Evolutionary conservation across 2,329 filamentous ascomycete genomes (phyloP), one percentile per base, ranked within the genome.

Genomic region (Dactylella cylindrospora): DNA sequence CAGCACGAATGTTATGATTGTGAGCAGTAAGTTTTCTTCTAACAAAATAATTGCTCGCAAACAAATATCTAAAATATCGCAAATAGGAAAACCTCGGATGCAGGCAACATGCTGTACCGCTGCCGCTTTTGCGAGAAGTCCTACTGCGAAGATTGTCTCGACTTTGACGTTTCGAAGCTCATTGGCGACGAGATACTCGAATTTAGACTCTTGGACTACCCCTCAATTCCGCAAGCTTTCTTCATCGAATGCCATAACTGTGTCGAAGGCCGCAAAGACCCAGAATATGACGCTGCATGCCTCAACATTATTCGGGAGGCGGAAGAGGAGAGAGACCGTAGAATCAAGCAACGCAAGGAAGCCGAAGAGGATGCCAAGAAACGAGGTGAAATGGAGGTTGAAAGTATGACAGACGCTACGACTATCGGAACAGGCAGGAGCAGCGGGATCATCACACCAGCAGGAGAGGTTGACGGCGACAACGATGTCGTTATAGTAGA

Each of bases 81-180:
- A 17, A 49, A 15, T 25, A 53, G 52, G 22, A 57, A 65, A 65
- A 59, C 51, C 0, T 70, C 70, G 0, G 70, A 74, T 41, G 74
- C 71, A 0, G 74, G 74, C 1, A 72, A 73, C 3, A 72, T 76
- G 64, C 53, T 76, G 0, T 74, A 76, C 68, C 74, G 77, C 17
- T 83, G 80, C 67, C 73, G 78, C 6, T 80, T 64, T 40, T 84
- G 81, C 64, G 75, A 78, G 22, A 71, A 71, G 1, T 79, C 76
- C 0, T 82, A 75, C 66, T 84, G 81, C 66, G 80, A 84, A 51
- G 77, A 82, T 36, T 83, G 80, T 66, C 68, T 83, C 0, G 75
- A 82, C 40, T 82, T 78, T 71, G 73, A 78, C 3, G 71, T 72
- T 2, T 74, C 76, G 0, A 72, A 73, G 3, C 74, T 83, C 0